Evolutionary conservation across 176 grass and related monocot genomes (phyloP).

Genomic region (Calamus simplicifolius): DNA sequence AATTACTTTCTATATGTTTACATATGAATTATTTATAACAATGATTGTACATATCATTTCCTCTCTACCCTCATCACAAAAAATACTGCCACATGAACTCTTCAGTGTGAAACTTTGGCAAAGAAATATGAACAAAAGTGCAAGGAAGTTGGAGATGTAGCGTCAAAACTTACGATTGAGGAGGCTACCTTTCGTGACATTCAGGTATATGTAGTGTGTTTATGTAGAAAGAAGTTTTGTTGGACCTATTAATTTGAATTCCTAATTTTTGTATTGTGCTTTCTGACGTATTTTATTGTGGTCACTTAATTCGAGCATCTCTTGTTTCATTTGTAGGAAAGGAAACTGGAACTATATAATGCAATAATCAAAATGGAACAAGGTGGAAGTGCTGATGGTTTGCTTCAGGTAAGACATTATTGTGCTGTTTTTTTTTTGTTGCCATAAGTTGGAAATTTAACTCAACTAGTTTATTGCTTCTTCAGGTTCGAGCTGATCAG

Average conservation of each 20-base stretch:
- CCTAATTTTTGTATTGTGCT: background rate
- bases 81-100: background rate
- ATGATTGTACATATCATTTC: too few species aligned
- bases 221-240: background rate
- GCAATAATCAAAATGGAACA: constrained; percentile 78
- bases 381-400: constrained; percentile 59
- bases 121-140: constrained; percentile 86
- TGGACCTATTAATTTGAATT: too few species aligned
- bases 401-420: constrained; percentile 49
- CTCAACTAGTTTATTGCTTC: constrained; percentile 6
- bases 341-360: constrained; percentile 92
- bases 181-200: constrained; percentile 96
- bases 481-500: constrained; percentile 63
- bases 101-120: constrained; percentile 76
- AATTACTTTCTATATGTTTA: too few species aligned
- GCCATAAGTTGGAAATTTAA: background rate
- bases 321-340: constrained; percentile 56
- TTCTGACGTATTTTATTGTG: background rate
- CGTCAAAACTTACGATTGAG: constrained; percentile 87
- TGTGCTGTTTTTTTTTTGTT: background rate
- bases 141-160: constrained; percentile 91
- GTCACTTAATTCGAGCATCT: constrained; percentile 7
- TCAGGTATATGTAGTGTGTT: constrained; percentile 42
- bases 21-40: too few species aligned
- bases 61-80: too few species aligned